Conservation (phyloP, 2,329 filamentous ascomycete species). For the Dactylellina haptotyla region DNA sequence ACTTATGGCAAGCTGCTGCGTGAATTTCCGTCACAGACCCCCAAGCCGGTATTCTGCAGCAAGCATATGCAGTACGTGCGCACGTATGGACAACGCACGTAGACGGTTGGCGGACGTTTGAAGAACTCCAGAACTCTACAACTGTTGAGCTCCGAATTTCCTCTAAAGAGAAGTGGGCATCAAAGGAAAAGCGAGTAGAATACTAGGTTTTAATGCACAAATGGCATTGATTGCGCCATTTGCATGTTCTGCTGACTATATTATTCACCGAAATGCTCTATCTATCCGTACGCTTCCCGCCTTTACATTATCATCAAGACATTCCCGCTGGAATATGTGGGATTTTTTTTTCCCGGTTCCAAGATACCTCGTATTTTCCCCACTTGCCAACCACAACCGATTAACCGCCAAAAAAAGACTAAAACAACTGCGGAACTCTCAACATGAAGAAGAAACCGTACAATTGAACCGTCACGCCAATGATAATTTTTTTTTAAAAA, state of each 20-base stretch:
- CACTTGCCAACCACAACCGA: slow-evolving; percentile 21
- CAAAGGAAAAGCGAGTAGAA: background rate
- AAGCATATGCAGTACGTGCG: slow-evolving; percentile 31
- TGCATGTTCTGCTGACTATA: slow-evolving; percentile 14
- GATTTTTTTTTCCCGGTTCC: slow-evolving; percentile 1
- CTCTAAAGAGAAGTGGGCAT: background rate
- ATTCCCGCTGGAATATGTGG: slow-evolving; percentile 38
- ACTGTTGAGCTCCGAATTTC: slow-evolving; percentile 37
- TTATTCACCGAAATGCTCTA: slow-evolving; percentile 25
- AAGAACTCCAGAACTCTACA: slow-evolving; percentile 54
- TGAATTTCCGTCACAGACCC: background rate
- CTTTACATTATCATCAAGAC: slow-evolving; percentile 33
- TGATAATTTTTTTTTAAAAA: slow-evolving; percentile 11
- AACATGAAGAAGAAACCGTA: slow-evolving; percentile 23
- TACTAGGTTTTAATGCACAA: slow-evolving; percentile 4
- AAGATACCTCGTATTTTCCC: slow-evolving; percentile 46
- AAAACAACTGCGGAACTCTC: slow-evolving; percentile 34
- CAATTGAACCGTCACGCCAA: slow-evolving; percentile 16
- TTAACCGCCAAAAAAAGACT: slow-evolving; percentile 15
- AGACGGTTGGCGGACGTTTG: slow-evolving; percentile 5
- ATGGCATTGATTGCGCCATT: slow-evolving; percentile 19
- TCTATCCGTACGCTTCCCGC: slow-evolving; percentile 47
- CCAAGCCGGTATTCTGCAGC: slow-evolving; percentile 8
- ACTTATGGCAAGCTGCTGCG: too few relatives aligned
- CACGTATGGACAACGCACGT: slow-evolving; percentile 41